Percentiles rank a stretch among this genome's conserved stretches.
Evolutionary conservation across 352 stramenopile species (phyloP).

Genomic region (Pythium coloratum): DNA sequence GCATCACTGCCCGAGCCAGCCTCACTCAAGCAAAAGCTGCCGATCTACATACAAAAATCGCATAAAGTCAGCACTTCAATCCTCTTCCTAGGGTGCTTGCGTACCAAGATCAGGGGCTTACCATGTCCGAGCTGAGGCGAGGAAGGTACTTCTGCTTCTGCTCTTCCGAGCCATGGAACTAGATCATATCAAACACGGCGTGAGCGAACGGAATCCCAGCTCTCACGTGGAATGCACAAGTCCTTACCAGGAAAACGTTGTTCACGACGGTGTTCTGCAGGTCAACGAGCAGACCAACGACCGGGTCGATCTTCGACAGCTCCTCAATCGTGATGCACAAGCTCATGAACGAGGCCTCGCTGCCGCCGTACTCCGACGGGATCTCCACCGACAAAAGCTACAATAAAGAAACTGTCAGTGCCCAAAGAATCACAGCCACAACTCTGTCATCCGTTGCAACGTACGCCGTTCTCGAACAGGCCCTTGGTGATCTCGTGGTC

Average conservation of each 20-base stretch:
- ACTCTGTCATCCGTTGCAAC: conserved; percentile 15
- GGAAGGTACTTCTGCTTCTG: conserved; percentile 90
- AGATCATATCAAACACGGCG: background rate
- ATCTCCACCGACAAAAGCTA: conserved; percentile 96
- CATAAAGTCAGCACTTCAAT: background rate
- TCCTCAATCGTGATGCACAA: conserved; percentile 96
- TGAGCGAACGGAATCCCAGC: background rate
- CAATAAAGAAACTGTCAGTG: background rate
- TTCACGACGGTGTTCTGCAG: conserved; percentile 96
- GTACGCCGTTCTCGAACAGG: conserved; percentile 91
- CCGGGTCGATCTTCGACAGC: conserved; percentile 94
- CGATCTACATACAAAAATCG: conserved; percentile 59
- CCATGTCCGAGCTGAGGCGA: conserved; percentile 76
- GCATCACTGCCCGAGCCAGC: conserved; percentile 94
- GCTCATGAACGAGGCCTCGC: conserved; percentile 94
- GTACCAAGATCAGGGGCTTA: conserved; percentile 16
- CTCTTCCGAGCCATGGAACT: conserved; percentile 70
- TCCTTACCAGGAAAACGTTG: conserved; percentile 91
- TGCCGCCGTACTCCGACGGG: conserved; percentile 90
- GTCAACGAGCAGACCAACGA: conserved; percentile 93
- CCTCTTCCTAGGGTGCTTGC: too few relatives aligned
- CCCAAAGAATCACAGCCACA: background rate
- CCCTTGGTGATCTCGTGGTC: conserved; percentile 86
- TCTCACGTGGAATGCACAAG: background rate
- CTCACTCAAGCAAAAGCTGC: conserved; percentile 96